Evolutionary conservation across 2,329 filamentous ascomycete genomes (phyloP), one percentile per base, ranked within the genome.

Genomic region (Chaetomium strumarium): DNA sequence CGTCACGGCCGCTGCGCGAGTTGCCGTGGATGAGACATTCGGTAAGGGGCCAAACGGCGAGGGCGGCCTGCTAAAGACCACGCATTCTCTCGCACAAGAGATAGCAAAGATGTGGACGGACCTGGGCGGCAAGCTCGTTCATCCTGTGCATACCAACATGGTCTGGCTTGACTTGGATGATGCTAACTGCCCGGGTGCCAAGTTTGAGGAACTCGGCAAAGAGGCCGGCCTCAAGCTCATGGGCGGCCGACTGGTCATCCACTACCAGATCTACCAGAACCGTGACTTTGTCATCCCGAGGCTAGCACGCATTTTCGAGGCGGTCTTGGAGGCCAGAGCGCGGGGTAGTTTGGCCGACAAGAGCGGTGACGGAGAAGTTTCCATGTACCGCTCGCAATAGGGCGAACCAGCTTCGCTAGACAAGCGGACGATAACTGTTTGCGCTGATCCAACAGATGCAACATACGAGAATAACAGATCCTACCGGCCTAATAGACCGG

Each of bases 121-220:
- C 14, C 73, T 84, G 47, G 89, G 89, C 5, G 90, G 89, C 1
- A 81, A 79, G 68, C 69, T 90, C 52, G 69, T 76, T 17, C 75
- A 84, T 54, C 85, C 86, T 0, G 84, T 87, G 1, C 84, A 95
- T 64, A 95, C 90, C n/a, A 95, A 95, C 70, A 95, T 95, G 88
- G 81, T 89, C 33, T 95, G 88, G 89, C 64, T 95, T 53, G 85
- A 95, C 66, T 72, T 93, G 14, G 77, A 81, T 30, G 76, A 77
- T 1, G 78, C 80, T 11, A 79, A 80, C 2, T 72, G 75, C 55
- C 65, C 66, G 13, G 55, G 47, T 6, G 65, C 65, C 50, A 66
- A 63, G 37, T 71, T 79, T 47, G 63, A 65, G 13, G 64, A 68
- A 58, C 64, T 75, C 31, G 72, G 70, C 6, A 62, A 63, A 44